Conservation (phyloP, 208 protist genomes). For the Angomonas ambiguus region DNA sequence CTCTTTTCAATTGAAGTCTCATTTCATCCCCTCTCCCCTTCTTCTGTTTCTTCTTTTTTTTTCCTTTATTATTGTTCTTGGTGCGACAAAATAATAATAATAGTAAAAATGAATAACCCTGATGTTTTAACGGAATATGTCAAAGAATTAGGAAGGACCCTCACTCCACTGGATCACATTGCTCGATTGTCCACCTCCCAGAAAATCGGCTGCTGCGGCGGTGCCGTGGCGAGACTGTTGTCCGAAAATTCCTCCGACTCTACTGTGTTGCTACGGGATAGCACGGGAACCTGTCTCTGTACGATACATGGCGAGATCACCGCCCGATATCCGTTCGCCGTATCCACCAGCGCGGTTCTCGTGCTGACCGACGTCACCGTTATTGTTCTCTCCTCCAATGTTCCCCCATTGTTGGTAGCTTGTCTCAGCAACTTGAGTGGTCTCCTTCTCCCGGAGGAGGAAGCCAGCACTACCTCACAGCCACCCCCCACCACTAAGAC, state of each 20-base stretch:
- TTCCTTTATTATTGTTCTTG: background rate
- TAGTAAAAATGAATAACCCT: constrained; percentile 50
- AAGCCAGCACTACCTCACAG: constrained; percentile 1
- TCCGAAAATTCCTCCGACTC: constrained; percentile 77
- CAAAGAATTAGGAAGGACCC: constrained; percentile 24
- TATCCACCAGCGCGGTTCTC: constrained; percentile 61
- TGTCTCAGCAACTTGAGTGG: constrained; percentile 71
- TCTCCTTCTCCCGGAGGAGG: constrained; percentile 62
- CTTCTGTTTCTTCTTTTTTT: background rate
- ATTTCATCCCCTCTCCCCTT: background rate
- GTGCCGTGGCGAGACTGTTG: constrained; percentile 57
- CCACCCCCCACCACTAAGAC: background rate
- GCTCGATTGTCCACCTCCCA: constrained; percentile 26
- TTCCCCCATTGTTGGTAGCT: constrained; percentile 72
- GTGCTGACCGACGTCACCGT: constrained; percentile 65
- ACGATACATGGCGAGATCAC: constrained; percentile 75
- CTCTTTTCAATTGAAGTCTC: background rate
- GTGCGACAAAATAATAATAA: background rate
- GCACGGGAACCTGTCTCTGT: constrained; percentile 55
- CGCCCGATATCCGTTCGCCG: constrained; percentile 60
- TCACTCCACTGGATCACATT: constrained; percentile 51
- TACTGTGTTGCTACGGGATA: constrained; percentile 66
- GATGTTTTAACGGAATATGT: constrained; percentile 50
- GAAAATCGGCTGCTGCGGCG: constrained; percentile 77
- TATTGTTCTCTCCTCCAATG: constrained; percentile 36